Evolutionary conservation across 2,329 filamentous ascomycete genomes (phyloP).

Genomic region (Verticillium dahliae): DNA sequence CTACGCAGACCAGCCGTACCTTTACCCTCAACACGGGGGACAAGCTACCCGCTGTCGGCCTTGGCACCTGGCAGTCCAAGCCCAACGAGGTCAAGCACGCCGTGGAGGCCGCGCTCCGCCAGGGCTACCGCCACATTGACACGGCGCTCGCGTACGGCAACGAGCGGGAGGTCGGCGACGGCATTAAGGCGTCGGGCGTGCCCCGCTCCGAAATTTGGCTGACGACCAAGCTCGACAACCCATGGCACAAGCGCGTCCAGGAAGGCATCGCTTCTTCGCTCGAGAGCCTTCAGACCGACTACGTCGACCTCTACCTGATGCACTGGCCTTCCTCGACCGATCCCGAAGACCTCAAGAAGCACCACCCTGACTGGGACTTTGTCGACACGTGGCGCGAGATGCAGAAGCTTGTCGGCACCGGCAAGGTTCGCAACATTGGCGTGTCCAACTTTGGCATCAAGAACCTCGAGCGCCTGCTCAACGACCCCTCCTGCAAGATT

Average conservation of each 20-base stretch:
- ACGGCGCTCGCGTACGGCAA: constrained; percentile 75
- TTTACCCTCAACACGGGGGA: constrained; percentile 69
- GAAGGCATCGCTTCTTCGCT: constrained; percentile 56
- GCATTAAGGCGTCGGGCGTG: constrained; percentile 57
- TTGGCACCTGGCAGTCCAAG: constrained; percentile 74
- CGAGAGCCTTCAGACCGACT: constrained; percentile 54
- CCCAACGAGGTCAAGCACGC: constrained; percentile 64
- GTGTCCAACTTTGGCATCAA: constrained; percentile 81
- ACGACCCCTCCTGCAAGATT: constrained; percentile 55
- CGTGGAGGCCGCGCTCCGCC: constrained; percentile 60
- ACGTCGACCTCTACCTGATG: constrained; percentile 66
- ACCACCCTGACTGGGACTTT: constrained; percentile 73
- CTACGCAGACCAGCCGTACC: constrained; percentile 34
- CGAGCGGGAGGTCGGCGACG: constrained; percentile 61
- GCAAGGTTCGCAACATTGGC: constrained; percentile 74
- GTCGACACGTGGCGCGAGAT: constrained; percentile 71
- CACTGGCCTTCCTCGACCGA: constrained; percentile 65
- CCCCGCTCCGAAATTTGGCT: constrained; percentile 62
- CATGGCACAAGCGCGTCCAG: constrained; percentile 64
- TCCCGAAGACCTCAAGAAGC: constrained; percentile 57
- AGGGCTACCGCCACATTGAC: constrained; percentile 71
- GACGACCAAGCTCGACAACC: constrained; percentile 79
- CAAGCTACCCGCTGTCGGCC: constrained; percentile 69
- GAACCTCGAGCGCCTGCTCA: constrained; percentile 72
- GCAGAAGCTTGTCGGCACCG: constrained; percentile 61